Evolutionary conservation across 441 rosid genomes (phyloP), one percentile per base, ranked within the genome.

Genomic region (Heliophila coronopifolia): DNA sequence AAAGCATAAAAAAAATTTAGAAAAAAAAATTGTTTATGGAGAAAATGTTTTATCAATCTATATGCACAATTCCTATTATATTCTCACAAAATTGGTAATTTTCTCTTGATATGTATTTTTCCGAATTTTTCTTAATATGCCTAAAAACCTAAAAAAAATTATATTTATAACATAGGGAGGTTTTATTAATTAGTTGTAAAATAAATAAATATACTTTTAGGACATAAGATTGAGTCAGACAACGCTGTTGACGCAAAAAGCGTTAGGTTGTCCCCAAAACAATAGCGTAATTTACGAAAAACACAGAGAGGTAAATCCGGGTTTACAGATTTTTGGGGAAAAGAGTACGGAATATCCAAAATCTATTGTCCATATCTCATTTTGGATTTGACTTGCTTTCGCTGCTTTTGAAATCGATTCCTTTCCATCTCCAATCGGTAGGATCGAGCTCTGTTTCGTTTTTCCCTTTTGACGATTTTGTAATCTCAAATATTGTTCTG

Each of bases 391-490:
- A 12, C 12, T 37, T 31, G 7, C 28, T 33, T 22, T 50, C 45
- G 36, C 45, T 35, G 50, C 10, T 34, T 56, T 35, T 26, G 58
- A 10, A 20, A 30, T 64, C 59, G 48, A 50, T 41, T 37, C 51
- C 30, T 7, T 19, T 31, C 63, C 63, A 19, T 64, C 23, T 56
- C 45, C 41, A 41, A 28, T 56, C 35, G 59, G 68, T 64, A 64
- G 1, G 59, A 28, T 41, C 53, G 1, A 50, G 4, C 8, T 5
- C 59, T 1, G 24, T 22, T 3, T 11, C n/a, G 7, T 19, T 5
- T 4, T 51, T 8, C 14, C 1, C 1, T 16, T 18, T 7, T 8
- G 25, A 3, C 14, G 4, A 32, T 32, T 14, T 39, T 35, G 35
- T 35, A 33, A 39, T 34, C 32, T 33, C 35, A 2, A 5, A 5